Base-by-base conservation (phyloP, 805 yeast species). In the Saturnispora zaruensis region DNA sequence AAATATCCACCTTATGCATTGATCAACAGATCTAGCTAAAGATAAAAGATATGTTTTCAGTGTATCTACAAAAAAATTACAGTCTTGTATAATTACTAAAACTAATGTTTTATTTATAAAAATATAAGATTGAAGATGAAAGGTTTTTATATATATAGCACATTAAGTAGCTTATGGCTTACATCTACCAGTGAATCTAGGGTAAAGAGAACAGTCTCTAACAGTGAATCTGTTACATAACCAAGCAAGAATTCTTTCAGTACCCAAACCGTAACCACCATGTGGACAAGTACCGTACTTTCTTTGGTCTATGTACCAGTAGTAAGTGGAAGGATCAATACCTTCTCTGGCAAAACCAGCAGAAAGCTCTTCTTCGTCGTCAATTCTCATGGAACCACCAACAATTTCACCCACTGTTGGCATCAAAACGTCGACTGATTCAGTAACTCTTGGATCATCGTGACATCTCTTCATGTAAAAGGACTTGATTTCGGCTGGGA, bases 361-460 rank as follows among this genome's bases (percentile, higher is more conserved):
- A 60, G 85, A 66, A 60, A 93, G 76, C 69, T 91, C 98, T 41
- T 87, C 88, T 53, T 77, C 71, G 61, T 81, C 79, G 55, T 77
- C 80, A 57, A 88, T 89, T 79, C 99, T 90, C 99, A 93, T 93
- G 44, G 98, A 91, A 52, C 99, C 99, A 69, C 99, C 99, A 43
- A 95, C 87, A 63, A 93, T 85, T 73, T 93, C 99, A 66, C 99
- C 99, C 52, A 93, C 99, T 60, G 87, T 91, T 61, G 99, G 99
- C 96, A 93, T 90, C 66, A 93, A 77, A 34, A 93, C 96, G 70
- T 93, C 99, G 42, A 93, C 99, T 46, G 96, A 87, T 72, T 95
- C 99, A 50, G 99, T 93, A 62, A 93, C 97, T 64, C 96, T 79
- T 53, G 83, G 84, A 64, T 91, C 98, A 62, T 88, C 96, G 6